Evolutionary conservation across 352 stramenopile genomes (phyloP), one percentile per base, ranked within the genome.

Genomic region (Pythium dissimile): DNA sequence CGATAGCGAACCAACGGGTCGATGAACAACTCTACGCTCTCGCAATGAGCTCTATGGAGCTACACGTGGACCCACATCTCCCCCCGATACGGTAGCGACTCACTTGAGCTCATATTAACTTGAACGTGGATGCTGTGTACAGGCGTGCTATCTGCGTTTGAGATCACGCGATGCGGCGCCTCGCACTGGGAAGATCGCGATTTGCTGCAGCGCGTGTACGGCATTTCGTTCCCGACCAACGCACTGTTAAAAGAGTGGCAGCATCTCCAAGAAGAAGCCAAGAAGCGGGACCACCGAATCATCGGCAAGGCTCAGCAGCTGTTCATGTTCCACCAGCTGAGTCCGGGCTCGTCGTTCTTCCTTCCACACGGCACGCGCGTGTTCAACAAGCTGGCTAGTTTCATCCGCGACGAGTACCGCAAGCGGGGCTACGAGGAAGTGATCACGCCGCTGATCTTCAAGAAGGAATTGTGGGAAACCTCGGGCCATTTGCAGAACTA

Each of bases 401-500:
- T 94, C 56, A 93, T 96, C 38, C 83, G 86, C 20, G 57, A 78
- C 13, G 73, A 93, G 54, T 97, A 98, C 60, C 62, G 87, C 26
- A 73, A 75, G 37, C 84, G 92, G 51, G 94, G 92, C 5, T 99
- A 99, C 62, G 88, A 98, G 24, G 80, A 99, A 59, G 90, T 99
- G 13, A 98, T 98, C 69, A 98, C 95, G 51, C 97, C 97, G 8
- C 82, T 98, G 58, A 97, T 99, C 66, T 98, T 96, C 73, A 99
- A 99, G 69, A 91, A 98, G 54, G 81, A 99, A 49, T 70, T 99
- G 6, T 99, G 97, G 96, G 95, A 98, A 64, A 99, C 92, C 13
- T 98, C 89, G 3, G 97, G 97, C 9, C 97, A 99, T 66, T 89
- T 95, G 55, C 80, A 99, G 63, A 98, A 99, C 72, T 99, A 99